Percentiles rank a stretch among this genome's conserved stretches.
Conservation (phyloP, 108 stramenopile species). For the Licmophora abbreviata region DNA sequence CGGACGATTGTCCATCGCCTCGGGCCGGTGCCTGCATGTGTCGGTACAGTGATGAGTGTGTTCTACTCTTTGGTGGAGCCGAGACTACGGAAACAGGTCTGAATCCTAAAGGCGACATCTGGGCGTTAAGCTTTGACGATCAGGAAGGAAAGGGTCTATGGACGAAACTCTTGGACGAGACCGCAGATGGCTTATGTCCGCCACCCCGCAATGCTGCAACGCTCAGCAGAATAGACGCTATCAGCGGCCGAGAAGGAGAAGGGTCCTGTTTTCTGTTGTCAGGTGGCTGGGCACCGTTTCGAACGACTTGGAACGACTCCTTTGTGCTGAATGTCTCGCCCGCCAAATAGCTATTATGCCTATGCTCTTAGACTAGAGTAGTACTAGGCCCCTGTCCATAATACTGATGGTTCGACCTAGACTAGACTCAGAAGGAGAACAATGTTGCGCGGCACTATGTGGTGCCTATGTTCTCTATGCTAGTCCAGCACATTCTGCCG, state of each 20-base stretch:
- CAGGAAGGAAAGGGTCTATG: constrained; percentile 25
- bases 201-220: constrained; percentile 70
- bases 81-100: constrained; percentile 22
- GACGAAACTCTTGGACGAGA: constrained; percentile 13
- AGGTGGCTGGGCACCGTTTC: constrained; percentile 72
- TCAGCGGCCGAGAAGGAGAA: constrained; percentile 11
- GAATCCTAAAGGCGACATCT: constrained; percentile 42
- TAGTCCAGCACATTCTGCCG: too few species aligned
- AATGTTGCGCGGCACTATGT: too few species aligned
- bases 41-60: constrained; percentile 24
- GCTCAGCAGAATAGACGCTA: constrained; percentile 24
- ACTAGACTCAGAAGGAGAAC: too few species aligned
- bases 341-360: too few species aligned
- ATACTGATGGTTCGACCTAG: too few species aligned
- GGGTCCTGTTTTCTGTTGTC: constrained; percentile 34
- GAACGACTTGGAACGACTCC: constrained; percentile 42
- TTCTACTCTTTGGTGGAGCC: constrained; percentile 57
- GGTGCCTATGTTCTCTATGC: too few species aligned
- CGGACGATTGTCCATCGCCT: constrained; percentile 36
- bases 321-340: too few species aligned
- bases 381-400: too few species aligned
- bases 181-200: constrained; percentile 13
- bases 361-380: too few species aligned
- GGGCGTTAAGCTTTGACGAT: constrained; percentile 26
- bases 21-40: constrained; percentile 55